Evolutionary conservation across 2,329 filamentous ascomycete species (phyloP).

Genomic region (Atkinsonella hypoxylon): DNA sequence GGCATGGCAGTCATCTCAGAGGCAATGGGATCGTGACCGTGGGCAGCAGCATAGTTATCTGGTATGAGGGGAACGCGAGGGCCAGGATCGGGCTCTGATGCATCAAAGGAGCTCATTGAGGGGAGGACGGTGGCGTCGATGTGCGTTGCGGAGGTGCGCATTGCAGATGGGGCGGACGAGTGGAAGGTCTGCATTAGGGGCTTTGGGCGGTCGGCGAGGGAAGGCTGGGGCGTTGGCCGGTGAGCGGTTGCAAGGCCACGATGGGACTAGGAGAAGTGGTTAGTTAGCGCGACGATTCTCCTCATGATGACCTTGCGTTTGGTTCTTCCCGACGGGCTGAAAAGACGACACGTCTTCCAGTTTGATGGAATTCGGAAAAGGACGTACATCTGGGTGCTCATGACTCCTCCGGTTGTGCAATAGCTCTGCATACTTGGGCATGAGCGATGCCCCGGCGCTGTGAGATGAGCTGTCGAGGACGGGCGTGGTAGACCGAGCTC

Average conservation of each 20-base stretch:
- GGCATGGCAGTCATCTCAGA: conserved; percentile 29
- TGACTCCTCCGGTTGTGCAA: conserved; percentile 23
- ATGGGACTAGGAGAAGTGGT: conserved; percentile 14
- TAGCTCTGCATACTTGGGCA: conserved; percentile 37
- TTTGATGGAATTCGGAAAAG: not conserved
- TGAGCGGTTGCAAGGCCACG: conserved; percentile 35
- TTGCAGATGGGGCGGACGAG: conserved; percentile 34
- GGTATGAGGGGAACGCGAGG: conserved; percentile 48
- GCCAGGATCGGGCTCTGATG: conserved; percentile 22
- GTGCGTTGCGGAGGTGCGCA: conserved; percentile 24
- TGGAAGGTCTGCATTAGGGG: conserved; percentile 55
- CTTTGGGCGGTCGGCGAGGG: conserved; percentile 32
- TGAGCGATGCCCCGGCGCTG: conserved; percentile 26
- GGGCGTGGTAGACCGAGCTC: conserved; percentile 18
- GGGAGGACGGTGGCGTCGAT: conserved; percentile 46
- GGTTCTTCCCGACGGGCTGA: no score
- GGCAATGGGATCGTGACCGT: conserved; percentile 30
- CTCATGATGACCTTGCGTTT: no score
- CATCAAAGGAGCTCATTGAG: conserved; percentile 22
- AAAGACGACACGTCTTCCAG: not conserved
- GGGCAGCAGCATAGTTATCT: conserved; percentile 39
- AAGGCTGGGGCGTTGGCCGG: conserved; percentile 33
- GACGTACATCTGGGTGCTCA: conserved; percentile 30
- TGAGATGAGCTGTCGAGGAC: conserved; percentile 22
- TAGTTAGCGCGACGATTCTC: conserved; percentile 5